A percentile compares a stretch with the other conserved stretches of the same genome.
phyloP scores from a whole-genome alignment of 176 grass and related monocot species.

The Elymus sibiricus region DNA sequence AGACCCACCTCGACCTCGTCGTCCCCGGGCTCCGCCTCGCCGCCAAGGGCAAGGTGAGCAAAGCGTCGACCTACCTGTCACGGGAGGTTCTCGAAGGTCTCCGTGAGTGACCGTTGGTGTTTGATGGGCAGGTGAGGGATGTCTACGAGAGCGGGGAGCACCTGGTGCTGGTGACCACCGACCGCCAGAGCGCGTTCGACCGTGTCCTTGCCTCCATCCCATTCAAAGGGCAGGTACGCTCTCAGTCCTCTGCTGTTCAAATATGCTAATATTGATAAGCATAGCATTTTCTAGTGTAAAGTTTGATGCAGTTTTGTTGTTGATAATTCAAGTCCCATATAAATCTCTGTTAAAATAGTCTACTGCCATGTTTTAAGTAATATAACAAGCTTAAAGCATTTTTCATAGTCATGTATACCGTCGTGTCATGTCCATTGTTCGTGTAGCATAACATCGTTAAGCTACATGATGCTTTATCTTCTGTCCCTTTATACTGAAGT shows the following conservation, averaged over 20 bases:
- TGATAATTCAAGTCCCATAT: neutral
- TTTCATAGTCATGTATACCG: neutral
- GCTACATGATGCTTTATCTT: neutral
- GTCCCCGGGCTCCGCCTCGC: slow-evolving; percentile 61
- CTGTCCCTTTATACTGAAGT: neutral
- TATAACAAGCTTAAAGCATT: neutral
- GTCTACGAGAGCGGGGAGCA: slow-evolving; percentile 84
- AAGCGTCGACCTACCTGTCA: neutral
- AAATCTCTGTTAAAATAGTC: neutral
- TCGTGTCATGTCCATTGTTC: neutral
- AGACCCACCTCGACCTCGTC: slow-evolving; percentile 70
- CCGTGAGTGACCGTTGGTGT: neutral
- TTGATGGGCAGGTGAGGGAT: slow-evolving; percentile 70
- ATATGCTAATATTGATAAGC: neutral
- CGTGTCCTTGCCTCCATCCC: slow-evolving; percentile 89
- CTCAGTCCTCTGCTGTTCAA: neutral
- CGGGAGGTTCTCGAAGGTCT: neutral
- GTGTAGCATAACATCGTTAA: neutral
- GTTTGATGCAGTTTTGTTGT: neutral
- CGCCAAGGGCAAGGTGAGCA: slow-evolving; percentile 77
- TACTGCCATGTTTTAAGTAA: neutral
- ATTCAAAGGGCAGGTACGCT: slow-evolving; percentile 92
- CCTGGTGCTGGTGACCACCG: slow-evolving; percentile 89
- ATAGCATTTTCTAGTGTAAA: neutral
- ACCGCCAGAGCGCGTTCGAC: slow-evolving; percentile 95